Percentiles rank a stretch among this genome's conserved stretches.
These are phyloP conservation scores for Morella rubra DNA, from an alignment of 306 rosid species.

Conservation along the genomic window DNA sequence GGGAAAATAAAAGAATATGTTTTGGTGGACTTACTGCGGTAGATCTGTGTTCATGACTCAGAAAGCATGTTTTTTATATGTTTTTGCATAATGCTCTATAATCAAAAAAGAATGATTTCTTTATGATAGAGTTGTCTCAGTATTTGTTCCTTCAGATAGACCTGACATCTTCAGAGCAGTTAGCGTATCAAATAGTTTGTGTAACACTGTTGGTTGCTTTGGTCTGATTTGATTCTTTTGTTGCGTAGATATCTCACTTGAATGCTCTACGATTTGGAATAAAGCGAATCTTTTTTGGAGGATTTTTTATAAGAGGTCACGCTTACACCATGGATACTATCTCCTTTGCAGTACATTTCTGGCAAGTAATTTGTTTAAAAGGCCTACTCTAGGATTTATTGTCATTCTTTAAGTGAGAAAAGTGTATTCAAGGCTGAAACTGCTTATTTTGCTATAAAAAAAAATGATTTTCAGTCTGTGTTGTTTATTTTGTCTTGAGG, in stretches of 20 bases:
- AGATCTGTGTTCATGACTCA: not conserved
- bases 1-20: not conserved
- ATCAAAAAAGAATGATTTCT: not conserved
- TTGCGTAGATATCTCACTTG: slow-evolving; percentile 75
- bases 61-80: not conserved
- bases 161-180: slow-evolving; percentile 1
- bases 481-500: slow-evolving; percentile 8
- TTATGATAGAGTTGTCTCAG: not conserved
- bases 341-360: slow-evolving; percentile 92
- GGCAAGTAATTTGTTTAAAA: slow-evolving; percentile 39
- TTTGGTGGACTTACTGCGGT: not conserved
- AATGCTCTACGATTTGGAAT: slow-evolving; percentile 84
- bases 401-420: not conserved
- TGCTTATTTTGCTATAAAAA: not conserved
- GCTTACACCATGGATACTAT: slow-evolving; percentile 99
- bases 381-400: not conserved
- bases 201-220: slow-evolving; percentile 3
- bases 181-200: slow-evolving; percentile 3
- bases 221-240: slow-evolving; percentile 22
- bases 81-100: not conserved
- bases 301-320: slow-evolving; percentile 98
- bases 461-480: too few species aligned
- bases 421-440: not conserved
- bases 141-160: not conserved
- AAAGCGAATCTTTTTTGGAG: slow-evolving; percentile 95